phyloP scores from a whole-genome alignment of 1,139 yeast species.

The Diutina mesorugosa region DNA sequence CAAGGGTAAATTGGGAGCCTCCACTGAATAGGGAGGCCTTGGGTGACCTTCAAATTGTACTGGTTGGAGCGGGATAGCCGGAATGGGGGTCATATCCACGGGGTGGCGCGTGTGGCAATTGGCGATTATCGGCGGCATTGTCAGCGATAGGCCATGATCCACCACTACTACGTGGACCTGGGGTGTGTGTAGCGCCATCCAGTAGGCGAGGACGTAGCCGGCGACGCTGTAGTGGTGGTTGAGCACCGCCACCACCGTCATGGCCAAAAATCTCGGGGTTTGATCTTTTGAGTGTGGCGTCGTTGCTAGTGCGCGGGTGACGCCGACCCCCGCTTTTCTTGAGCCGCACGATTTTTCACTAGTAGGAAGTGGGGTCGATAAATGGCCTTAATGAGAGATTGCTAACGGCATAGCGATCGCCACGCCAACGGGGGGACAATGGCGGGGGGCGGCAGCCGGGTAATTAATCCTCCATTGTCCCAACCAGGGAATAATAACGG shows the following conservation, averaged over 20 bases:
- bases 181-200: background rate
- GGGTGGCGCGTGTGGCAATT: background rate
- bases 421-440: too few relatives aligned
- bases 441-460: too few relatives aligned
- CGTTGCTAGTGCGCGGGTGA: background rate
- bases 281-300: background rate
- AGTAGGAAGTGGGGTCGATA: background rate
- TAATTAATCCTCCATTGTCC: too few relatives aligned
- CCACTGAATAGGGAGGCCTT: background rate
- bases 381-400: too few relatives aligned
- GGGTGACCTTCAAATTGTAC: background rate
- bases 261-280: background rate
- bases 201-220: background rate
- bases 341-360: background rate
- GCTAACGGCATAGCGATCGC: too few relatives aligned
- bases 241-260: background rate
- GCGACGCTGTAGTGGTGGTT: background rate
- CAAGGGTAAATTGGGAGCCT: background rate
- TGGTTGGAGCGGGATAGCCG: background rate
- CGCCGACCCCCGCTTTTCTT: background rate
- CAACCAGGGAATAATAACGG: too few relatives aligned
- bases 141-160: background rate
- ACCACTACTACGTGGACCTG: background rate
- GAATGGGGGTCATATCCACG: background rate
- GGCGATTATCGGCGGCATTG: background rate